Evolutionary conservation across 257 asterid genomes (phyloP).

Genomic region (Linaria vulgaris): DNA sequence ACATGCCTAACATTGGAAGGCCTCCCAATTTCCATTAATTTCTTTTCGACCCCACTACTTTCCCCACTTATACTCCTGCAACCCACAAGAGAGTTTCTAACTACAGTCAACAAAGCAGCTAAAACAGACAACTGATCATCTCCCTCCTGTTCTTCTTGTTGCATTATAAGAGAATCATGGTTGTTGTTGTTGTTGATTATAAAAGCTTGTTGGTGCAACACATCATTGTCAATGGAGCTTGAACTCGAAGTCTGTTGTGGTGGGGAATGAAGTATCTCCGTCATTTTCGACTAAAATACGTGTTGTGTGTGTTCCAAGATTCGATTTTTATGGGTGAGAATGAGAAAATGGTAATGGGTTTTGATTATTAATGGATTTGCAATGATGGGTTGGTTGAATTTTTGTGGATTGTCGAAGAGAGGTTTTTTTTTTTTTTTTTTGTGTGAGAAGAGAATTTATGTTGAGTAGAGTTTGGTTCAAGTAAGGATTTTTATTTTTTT

Average conservation of each 20-base stretch:
- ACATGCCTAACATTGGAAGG: constrained; percentile 59
- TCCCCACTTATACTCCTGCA: constrained; percentile 30
- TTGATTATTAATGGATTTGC: constrained; percentile 12
- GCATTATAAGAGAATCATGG: constrained; percentile 30
- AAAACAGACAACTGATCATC: constrained; percentile 36
- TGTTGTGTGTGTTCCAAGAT: constrained; percentile 41
- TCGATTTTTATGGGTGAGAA: constrained; percentile 33
- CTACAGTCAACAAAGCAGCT: constrained; percentile 37
- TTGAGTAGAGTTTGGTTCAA: constrained; percentile 64
- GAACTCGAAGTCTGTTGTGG: constrained; percentile 50
- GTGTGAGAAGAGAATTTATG: background rate
- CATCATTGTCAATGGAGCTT: constrained; percentile 45
- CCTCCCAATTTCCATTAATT: constrained; percentile 56
- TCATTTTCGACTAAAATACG: constrained; percentile 46
- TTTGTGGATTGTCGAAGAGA: background rate
- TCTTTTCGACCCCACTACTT: constrained; percentile 24
- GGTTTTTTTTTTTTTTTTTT: background rate
- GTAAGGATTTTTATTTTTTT: constrained; percentile 60
- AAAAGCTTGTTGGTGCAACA: constrained; percentile 42
- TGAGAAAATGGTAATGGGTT: constrained; percentile 28
- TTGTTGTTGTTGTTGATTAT: too few species aligned
- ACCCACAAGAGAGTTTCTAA: constrained; percentile 53
- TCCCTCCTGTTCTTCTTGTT: constrained; percentile 23
- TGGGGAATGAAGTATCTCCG: constrained; percentile 49
- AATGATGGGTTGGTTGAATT: constrained; percentile 26